Percentiles rank a stretch among this genome's conserved stretches.
Evolutionary conservation across 1,284 basidiomycete species (phyloP).

Genomic region (Flammula alnicola): DNA sequence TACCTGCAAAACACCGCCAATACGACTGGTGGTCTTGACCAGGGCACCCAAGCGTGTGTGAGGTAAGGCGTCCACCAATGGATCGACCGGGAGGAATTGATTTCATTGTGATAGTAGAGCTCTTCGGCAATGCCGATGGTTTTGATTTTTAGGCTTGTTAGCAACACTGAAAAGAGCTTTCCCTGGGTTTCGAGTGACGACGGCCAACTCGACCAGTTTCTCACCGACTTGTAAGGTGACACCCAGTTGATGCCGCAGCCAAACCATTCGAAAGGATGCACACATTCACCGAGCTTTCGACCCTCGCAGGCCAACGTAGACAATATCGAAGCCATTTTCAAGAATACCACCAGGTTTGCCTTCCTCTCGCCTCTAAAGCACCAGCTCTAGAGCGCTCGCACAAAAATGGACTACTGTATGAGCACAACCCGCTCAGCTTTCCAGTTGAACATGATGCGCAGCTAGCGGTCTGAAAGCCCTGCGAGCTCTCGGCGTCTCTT

Average conservation of each 20-base stretch:
- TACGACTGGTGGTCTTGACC: constrained; percentile 71
- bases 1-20: constrained; percentile 79
- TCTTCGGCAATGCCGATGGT: constrained; percentile 50
- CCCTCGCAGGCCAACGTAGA: too few species aligned
- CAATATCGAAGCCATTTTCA: too few species aligned
- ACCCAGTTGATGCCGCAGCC: constrained; percentile 74
- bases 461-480: too few species aligned
- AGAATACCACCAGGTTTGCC: too few species aligned
- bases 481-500: too few species aligned
- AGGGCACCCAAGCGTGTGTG: constrained; percentile 73
- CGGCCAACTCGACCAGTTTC: constrained; percentile 77
- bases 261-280: too few species aligned
- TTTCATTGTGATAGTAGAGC: constrained; percentile 61
- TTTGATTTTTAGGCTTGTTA: constrained; percentile 65
- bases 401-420: too few species aligned
- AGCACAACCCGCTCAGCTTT: too few species aligned
- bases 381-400: too few species aligned
- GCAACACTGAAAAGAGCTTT: constrained; percentile 90
- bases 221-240: constrained; percentile 73
- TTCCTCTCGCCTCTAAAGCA: too few species aligned
- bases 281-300: too few species aligned
- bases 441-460: too few species aligned
- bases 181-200: constrained; percentile 89
- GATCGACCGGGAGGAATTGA: constrained; percentile 72
- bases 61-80: constrained; percentile 78